A percentile compares a stretch with the other conserved stretches of the same genome.
Evolutionary conservation across 768 basidiomycete genomes (phyloP).

Genomic region (Coprinopsis strossmayeri): DNA sequence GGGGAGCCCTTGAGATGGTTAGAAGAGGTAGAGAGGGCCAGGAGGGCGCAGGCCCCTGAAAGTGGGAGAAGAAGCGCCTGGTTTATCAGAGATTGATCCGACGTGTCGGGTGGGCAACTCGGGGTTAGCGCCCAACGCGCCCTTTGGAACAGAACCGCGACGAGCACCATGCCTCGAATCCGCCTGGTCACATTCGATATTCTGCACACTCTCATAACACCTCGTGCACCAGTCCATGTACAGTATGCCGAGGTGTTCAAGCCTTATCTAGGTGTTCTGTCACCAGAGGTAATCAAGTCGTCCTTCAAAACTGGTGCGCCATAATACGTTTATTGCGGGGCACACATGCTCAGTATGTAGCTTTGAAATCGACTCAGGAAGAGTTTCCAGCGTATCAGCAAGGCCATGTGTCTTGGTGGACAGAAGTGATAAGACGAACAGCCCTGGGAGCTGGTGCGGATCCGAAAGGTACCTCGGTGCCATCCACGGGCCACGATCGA

Average conservation of each 20-base stretch:
- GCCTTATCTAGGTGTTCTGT: conserved; percentile 58
- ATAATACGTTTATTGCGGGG: background rate
- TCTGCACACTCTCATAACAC: conserved; percentile 67
- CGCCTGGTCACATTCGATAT: conserved; percentile 75
- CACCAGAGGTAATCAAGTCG: conserved; percentile 41
- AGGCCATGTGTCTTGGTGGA: conserved; percentile 64
- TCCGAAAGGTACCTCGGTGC: conserved; percentile 34
- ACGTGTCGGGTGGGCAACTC: background rate
- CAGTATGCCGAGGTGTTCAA: conserved; percentile 62
- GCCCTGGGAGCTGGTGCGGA: conserved; percentile 72
- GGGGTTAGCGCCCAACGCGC: background rate
- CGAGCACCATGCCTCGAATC: conserved; percentile 24
- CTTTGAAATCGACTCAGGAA: conserved; percentile 40
- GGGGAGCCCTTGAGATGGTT: background rate
- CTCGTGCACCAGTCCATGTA: conserved; percentile 58
- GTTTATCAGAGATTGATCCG: too few relatives aligned
- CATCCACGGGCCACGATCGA: background rate
- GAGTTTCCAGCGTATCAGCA: conserved; percentile 54
- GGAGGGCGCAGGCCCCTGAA: too few relatives aligned
- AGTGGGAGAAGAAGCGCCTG: too few relatives aligned
- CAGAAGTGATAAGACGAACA: conserved; percentile 67
- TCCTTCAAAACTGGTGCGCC: conserved; percentile 57
- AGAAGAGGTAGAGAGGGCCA: too few relatives aligned
- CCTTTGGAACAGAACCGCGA: too few relatives aligned
- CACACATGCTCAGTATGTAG: conserved; percentile 17